Conservation (phyloP, 73 alveolate genomes). For the Paramecium sexaurelia region DNA sequence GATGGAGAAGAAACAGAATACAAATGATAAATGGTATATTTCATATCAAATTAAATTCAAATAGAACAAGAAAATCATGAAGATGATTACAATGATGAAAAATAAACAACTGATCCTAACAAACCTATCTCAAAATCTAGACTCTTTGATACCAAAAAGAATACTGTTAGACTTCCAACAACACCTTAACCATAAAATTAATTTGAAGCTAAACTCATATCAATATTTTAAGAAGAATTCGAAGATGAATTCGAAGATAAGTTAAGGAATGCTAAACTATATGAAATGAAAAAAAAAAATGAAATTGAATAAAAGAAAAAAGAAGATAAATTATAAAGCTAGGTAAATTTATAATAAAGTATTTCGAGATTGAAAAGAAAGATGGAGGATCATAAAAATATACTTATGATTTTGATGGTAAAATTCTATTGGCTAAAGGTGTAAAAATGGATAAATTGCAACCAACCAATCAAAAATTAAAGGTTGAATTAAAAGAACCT, state of each 20-base stretch:
- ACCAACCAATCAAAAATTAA: conserved; percentile 45
- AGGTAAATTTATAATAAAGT: neutral
- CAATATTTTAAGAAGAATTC: neutral
- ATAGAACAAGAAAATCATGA: neutral
- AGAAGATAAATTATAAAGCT: conserved; percentile 18
- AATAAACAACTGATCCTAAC: neutral
- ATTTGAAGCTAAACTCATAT: neutral
- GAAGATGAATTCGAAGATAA: conserved; percentile 58
- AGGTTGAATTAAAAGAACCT: neutral
- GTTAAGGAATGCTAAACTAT: conserved; percentile 43
- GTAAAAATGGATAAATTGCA: conserved; percentile 27
- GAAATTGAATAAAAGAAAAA: conserved; percentile 37
- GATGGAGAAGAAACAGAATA: conserved; percentile 56
- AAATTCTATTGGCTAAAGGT: neutral
- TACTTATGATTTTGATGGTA: conserved; percentile 55
- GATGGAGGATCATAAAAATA: conserved; percentile 45
- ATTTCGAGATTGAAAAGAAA: neutral
- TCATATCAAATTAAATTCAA: neutral
- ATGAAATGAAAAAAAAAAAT: conserved; percentile 46
- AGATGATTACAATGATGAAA: neutral
- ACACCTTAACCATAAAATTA: neutral
- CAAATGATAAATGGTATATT: neutral
- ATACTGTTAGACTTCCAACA: neutral
- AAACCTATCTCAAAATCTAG: neutral
- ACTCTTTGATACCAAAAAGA: neutral